Evolutionary conservation across 768 basidiomycete species (phyloP), one percentile per base, ranked within the genome.

Genomic region (Rubroboletus pulcherrimus): DNA sequence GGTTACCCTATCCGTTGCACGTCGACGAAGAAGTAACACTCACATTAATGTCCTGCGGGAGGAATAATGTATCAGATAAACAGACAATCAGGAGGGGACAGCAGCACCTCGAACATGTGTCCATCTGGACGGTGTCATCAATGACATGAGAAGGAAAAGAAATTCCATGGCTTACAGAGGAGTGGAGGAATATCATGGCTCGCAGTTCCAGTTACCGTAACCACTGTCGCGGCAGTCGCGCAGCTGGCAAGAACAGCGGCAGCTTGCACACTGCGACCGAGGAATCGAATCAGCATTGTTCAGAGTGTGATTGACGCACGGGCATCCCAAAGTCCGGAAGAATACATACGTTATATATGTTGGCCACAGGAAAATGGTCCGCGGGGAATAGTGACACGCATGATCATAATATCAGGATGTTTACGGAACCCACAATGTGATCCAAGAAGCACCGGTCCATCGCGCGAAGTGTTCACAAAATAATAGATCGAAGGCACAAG

Each of bases 41-140:
- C 57, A 84, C 84, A 61, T 79, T 86, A 51, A 85, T 85, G 65
- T 86, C 84, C 81, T 85, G 55, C 14, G n/a, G n/a, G 41, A 34
- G 40, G 30, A 49, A 48, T 9, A 45, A 38, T 10, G 14, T 42
- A 34, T 56, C 30, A 50, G 39, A 41, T 40, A 42, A 14, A 19
- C 7, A 37, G 6, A 6, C 39, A 12, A 34, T 47, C 15, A 7
- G 34, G 39, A 39, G 35, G 9, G 40, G 39, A 45, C 40, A 41
- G 30, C 45, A 66, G 46, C 60, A 78, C 83, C 74, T 86, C 84
- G 46, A 81, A 85, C 82, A 85, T 85, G 53, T 78, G 73, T 7
- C 81, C 81, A 61, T 75, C 81, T 82, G 52, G 4, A n/a, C 9
- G 29, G 10, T 33, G n/a, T 17, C 21, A 41, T 57, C 24, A 59